phyloP scores from a whole-genome alignment of 192 early-diverging fungal species.

The Coemansia biformis region DNA sequence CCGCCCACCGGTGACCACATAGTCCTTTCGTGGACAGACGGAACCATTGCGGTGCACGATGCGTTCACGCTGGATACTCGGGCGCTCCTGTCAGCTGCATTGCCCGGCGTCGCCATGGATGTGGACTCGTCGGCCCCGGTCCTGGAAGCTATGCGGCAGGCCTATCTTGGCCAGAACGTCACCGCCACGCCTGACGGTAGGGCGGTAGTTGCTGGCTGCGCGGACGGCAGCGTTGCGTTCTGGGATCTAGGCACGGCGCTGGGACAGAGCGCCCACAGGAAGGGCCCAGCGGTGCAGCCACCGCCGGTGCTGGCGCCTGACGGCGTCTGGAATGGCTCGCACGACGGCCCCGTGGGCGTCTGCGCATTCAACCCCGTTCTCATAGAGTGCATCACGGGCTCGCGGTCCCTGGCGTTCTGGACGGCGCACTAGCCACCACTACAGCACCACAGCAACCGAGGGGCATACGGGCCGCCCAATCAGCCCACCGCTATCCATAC shows the following conservation, averaged over 20 bases:
- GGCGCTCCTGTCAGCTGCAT: slow-evolving; percentile 2
- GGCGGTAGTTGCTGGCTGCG: slow-evolving; percentile 17
- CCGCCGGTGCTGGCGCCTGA: slow-evolving; percentile 5
- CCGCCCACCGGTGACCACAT: slow-evolving; percentile 32
- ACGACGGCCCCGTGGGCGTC: slow-evolving; percentile 25
- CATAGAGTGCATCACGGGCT: slow-evolving; percentile 37
- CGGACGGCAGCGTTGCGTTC: slow-evolving; percentile 21
- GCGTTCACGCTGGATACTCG: slow-evolving; percentile 11
- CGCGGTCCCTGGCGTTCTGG: slow-evolving; percentile 31
- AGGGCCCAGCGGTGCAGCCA: not conserved
- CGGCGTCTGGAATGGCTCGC: slow-evolving; percentile 26
- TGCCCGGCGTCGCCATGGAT: not conserved
- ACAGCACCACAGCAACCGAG: not conserved
- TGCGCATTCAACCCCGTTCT: slow-evolving; percentile 39
- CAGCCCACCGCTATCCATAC: no score
- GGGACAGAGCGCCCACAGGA: not conserved
- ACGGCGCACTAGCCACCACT: slow-evolving; percentile 4
- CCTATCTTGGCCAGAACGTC: slow-evolving; percentile 22
- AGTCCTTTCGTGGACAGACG: slow-evolving; percentile 23
- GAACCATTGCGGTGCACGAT: slow-evolving; percentile 10
- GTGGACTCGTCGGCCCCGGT: not conserved
- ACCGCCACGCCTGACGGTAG: slow-evolving; percentile 36
- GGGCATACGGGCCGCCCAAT: no score
- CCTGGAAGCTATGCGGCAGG: slow-evolving; percentile 6
- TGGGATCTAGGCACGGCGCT: slow-evolving; percentile 19